phyloP scores from a whole-genome alignment of 2,329 filamentous ascomycete genomes.

The Trichoderma aggressivum region DNA sequence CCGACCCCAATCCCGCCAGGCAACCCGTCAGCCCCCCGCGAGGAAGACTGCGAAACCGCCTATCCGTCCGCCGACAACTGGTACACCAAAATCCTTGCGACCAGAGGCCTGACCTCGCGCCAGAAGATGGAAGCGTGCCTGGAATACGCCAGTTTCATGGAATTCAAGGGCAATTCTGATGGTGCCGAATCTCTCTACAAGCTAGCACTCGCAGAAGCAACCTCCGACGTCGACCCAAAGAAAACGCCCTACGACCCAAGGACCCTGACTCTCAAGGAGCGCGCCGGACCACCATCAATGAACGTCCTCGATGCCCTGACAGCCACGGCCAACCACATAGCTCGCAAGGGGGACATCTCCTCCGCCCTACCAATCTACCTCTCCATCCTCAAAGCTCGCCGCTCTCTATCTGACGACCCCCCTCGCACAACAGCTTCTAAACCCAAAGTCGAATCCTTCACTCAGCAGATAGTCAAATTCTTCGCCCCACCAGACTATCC shows the following conservation, averaged over 20 bases:
- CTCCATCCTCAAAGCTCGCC: slow-evolving; percentile 76
- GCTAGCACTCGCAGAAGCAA: slow-evolving; percentile 73
- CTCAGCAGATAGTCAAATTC: slow-evolving; percentile 25
- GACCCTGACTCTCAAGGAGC: slow-evolving; percentile 63
- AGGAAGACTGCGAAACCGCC: slow-evolving; percentile 70
- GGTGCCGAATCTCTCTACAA: slow-evolving; percentile 70
- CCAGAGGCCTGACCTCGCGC: slow-evolving; percentile 70
- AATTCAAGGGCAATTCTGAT: slow-evolving; percentile 66
- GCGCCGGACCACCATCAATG: slow-evolving; percentile 56
- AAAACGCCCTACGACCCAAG: slow-evolving; percentile 51
- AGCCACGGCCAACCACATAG: slow-evolving; percentile 73
- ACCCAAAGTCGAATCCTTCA: slow-evolving; percentile 20
- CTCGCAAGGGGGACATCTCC: slow-evolving; percentile 62
- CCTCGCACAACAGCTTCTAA: slow-evolving; percentile 22
- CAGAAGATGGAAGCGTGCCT: slow-evolving; percentile 80
- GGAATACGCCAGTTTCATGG: slow-evolving; percentile 80
- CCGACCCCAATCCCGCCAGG: slow-evolving; percentile 69
- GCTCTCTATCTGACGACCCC: slow-evolving; percentile 48
- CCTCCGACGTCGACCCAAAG: slow-evolving; percentile 47
- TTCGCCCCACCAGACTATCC: slow-evolving; percentile 62
- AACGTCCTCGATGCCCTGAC: slow-evolving; percentile 77
- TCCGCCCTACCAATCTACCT: slow-evolving; percentile 79
- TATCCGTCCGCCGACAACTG: slow-evolving; percentile 70
- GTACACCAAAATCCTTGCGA: slow-evolving; percentile 80
- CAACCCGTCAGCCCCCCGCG: slow-evolving; percentile 59